Percentiles rank a stretch among this genome's conserved stretches.
Conservation (phyloP, 2,329 filamentous ascomycete species). For the Onygena corvina region DNA sequence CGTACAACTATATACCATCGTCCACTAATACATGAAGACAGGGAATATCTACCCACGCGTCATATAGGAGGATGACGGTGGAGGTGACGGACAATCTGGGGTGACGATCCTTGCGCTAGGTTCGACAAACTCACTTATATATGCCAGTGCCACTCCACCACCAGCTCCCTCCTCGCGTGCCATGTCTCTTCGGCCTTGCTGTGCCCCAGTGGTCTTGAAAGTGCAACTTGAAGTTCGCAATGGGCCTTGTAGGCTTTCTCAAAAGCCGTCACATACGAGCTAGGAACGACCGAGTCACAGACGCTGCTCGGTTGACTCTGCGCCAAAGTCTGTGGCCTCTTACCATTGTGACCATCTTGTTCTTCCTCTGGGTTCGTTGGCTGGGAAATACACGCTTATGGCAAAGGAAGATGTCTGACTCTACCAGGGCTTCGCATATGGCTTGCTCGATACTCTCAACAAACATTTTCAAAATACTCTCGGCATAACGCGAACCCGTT, state of each 20-base stretch:
- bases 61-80: not conserved
- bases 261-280: conserved; percentile 24
- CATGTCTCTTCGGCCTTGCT: not conserved
- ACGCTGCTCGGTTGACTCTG: conserved; percentile 33
- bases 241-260: conserved; percentile 23
- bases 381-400: not conserved
- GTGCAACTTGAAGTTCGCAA: conserved; percentile 9
- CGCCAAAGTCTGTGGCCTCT: conserved; percentile 36
- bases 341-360: conserved; percentile 37
- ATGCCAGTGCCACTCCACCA: not conserved
- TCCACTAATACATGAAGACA: not conserved
- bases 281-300: conserved; percentile 28
- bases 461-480: conserved; percentile 49
- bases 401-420: not conserved
- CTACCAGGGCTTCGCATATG: conserved; percentile 36
- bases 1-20: not conserved
- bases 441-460: conserved; percentile 40
- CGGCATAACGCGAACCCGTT: conserved; percentile 44
- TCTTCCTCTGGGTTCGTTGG: conserved; percentile 41
- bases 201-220: no score
- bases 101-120: not conserved
- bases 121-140: not conserved
- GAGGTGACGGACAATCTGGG: not conserved
- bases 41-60: not conserved
- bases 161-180: not conserved